These are phyloP conservation scores for Linnemannia exigua DNA, from an alignment of 192 early-diverging fungal species.

Conservation along the genomic window DNA sequence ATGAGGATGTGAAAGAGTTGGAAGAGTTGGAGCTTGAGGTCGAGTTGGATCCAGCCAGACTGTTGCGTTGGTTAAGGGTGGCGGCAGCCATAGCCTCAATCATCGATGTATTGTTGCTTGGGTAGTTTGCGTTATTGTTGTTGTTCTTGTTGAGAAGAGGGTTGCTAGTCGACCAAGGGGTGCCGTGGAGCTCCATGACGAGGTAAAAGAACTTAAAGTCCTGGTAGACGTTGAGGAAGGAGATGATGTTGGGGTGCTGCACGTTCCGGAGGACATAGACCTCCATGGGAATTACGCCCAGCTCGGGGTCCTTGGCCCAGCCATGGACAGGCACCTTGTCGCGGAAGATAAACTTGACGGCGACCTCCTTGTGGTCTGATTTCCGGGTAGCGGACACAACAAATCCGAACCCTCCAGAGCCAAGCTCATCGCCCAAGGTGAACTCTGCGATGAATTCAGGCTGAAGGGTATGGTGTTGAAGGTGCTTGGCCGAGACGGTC, in stretches of 20 bases:
- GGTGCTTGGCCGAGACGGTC: slow-evolving; percentile 57
- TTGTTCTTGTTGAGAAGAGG: slow-evolving; percentile 42
- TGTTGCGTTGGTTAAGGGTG: slow-evolving; percentile 26
- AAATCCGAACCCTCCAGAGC: slow-evolving; percentile 84
- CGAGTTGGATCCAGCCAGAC: slow-evolving; percentile 12
- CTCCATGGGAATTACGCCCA: slow-evolving; percentile 74
- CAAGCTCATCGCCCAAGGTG: slow-evolving; percentile 72
- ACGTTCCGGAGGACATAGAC: slow-evolving; percentile 73
- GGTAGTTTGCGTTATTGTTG: neutral
- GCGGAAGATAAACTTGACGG: slow-evolving; percentile 77
- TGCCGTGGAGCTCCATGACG: slow-evolving; percentile 78
- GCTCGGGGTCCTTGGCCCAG: slow-evolving; percentile 67
- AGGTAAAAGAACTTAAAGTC: slow-evolving; percentile 69
- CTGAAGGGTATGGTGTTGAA: slow-evolving; percentile 60
- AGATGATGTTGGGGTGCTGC: slow-evolving; percentile 67
- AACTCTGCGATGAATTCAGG: slow-evolving; percentile 65
- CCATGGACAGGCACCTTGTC: slow-evolving; percentile 65
- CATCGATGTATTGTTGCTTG: slow-evolving; percentile 28
- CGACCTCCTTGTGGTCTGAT: slow-evolving; percentile 66
- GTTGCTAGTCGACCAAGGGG: slow-evolving; percentile 65
- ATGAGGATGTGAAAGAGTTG: slow-evolving; percentile 4
- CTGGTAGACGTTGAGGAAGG: slow-evolving; percentile 68
- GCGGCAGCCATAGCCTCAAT: slow-evolving; percentile 51
- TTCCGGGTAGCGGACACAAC: slow-evolving; percentile 74
- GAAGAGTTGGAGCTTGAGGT: slow-evolving; percentile 15